A percentile compares a stretch with the other conserved stretches of the same genome.
Evolutionary conservation across 2,329 filamentous ascomycete genomes (phyloP).

Genomic region (Microdochium bolleyi): DNA sequence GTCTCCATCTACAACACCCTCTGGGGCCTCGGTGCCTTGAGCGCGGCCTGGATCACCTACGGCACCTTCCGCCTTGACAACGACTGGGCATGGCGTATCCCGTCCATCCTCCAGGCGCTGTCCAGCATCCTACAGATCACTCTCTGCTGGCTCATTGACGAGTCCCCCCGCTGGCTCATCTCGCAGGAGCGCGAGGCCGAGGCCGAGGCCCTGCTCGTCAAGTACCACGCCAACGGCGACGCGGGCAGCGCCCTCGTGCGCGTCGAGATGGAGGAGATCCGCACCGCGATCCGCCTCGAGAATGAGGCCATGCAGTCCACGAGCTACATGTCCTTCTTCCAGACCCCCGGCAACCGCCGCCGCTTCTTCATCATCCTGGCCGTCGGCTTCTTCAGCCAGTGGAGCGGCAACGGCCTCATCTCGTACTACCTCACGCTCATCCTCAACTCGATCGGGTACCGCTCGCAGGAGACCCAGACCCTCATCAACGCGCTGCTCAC

Average conservation of each 20-base stretch:
- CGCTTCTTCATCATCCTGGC: conserved; percentile 2
- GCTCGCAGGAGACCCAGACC: conserved; percentile 13
- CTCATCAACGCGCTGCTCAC: conserved; percentile 24
- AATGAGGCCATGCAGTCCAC: conserved; percentile 6
- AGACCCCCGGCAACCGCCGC: conserved; percentile 8
- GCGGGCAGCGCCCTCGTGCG: conserved; percentile 11
- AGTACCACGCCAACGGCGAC: conserved; percentile 7
- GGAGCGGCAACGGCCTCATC: conserved; percentile 13
- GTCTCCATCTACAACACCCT: conserved; percentile 29
- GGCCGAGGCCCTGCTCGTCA: conserved; percentile 6
- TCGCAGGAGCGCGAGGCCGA: conserved; percentile 12
- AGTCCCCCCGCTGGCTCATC: conserved; percentile 17
- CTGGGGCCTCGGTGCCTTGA: conserved; percentile 28
- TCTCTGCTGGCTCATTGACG: conserved; percentile 10
- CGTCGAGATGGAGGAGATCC: conserved; percentile 10
- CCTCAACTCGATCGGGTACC: conserved; percentile 21
- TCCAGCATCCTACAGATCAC: conserved; percentile 10
- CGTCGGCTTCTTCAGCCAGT: conserved; percentile 5
- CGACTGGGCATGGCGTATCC: conserved; percentile 11
- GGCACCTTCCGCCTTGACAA: conserved; percentile 8
- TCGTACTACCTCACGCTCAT: conserved; percentile 27
- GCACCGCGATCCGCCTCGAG: conserved; percentile 10
- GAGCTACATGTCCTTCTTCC: conserved; percentile 6
- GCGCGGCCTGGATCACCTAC: conserved; percentile 10
- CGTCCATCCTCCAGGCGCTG: conserved; percentile 11